Evolutionary conservation across 2,329 filamentous ascomycete species (phyloP), one percentile per base, ranked within the genome.

Genomic region (Calonectria leucothoes): DNA sequence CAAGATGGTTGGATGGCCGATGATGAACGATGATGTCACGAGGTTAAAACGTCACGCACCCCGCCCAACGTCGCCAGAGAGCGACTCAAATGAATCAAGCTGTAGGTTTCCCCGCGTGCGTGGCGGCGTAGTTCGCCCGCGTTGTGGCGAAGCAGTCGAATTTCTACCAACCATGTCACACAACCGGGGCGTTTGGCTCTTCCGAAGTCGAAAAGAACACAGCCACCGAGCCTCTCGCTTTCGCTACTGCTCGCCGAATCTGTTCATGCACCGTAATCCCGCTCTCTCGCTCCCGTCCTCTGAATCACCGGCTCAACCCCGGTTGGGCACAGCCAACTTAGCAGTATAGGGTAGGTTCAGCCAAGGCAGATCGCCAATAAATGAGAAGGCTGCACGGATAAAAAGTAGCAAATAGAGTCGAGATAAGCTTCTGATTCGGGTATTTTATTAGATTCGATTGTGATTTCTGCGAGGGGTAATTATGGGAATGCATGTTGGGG

Each of bases 1-100:
- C 51, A 51, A 64, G 37, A 52, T 49, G 61, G 68, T 70, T 66
- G 69, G 61, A 51, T 33, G n/a, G 59, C 17, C 27, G 39, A 48
- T 64, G 59, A 23, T 64, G 27, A 29, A 23, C 23, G 51, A 25
- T 71, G 69, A 66, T 66, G 69, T 71, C 69, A 71, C 69, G 42
- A 17, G 61, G 37, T 20, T 17, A 23, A 49, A 35, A 69, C 45
- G 57, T 64, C 57, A 45, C 45, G n/a, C 27, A 27, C 25, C 66
- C 31, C 52, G 42, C 66, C 66, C 17, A 61, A 63, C 33, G 25
- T 27, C 10, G 55, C 14, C 11, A 8, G 15, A 39, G 35, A 23
- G 20, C 20, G 12, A 20, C 51, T 1, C n/a, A 20, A 23, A n/a
- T 23, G 4, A 35, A 37, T 11, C 12, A 61, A 61, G 12, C 55